Evolutionary conservation across 208 protist species (phyloP).

Genomic region (Wallacemonas sp.): DNA sequence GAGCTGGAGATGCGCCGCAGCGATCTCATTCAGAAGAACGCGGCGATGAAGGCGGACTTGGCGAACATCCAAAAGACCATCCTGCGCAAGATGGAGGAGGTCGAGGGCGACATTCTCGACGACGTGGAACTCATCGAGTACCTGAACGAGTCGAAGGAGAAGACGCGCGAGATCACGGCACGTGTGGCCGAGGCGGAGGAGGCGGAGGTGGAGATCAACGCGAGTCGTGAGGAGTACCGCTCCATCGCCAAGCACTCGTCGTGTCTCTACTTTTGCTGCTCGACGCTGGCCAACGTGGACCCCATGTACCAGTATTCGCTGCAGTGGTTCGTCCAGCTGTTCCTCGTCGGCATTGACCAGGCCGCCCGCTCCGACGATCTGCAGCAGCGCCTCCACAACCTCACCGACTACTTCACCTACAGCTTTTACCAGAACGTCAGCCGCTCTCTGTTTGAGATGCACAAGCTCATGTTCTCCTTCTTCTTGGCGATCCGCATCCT

Average conservation of each 20-base stretch:
- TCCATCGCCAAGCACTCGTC: conserved; percentile 94
- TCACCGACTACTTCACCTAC: conserved; percentile 96
- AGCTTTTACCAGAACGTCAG: conserved; percentile 97
- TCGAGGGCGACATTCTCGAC: conserved; percentile 96
- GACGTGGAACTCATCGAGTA: conserved; percentile 97
- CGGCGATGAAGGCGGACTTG: conserved; percentile 96
- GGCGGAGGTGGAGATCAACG: conserved; percentile 97
- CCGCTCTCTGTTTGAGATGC: conserved; percentile 95
- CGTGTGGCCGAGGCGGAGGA: conserved; percentile 96
- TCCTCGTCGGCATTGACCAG: conserved; percentile 90
- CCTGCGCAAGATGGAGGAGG: conserved; percentile 94
- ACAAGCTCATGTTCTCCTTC: conserved; percentile 96
- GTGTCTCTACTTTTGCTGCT: conserved; percentile 98
- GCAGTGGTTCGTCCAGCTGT: conserved; percentile 97
- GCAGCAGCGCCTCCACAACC: conserved; percentile 75
- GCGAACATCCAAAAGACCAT: conserved; percentile 97
- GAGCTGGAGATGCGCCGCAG: conserved; percentile 96
- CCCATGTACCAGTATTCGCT: conserved; percentile 98
- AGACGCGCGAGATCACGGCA: conserved; percentile 90
- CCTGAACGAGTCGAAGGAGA: conserved; percentile 96
- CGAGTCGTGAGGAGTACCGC: conserved; percentile 95
- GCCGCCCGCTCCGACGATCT: conserved; percentile 84
- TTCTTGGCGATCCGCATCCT: conserved; percentile 93
- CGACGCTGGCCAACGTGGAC: conserved; percentile 94
- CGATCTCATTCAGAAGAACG: conserved; percentile 95